Base-by-base conservation (phyloP, 169 alveolate species). In the Babesia ovis region DNA sequence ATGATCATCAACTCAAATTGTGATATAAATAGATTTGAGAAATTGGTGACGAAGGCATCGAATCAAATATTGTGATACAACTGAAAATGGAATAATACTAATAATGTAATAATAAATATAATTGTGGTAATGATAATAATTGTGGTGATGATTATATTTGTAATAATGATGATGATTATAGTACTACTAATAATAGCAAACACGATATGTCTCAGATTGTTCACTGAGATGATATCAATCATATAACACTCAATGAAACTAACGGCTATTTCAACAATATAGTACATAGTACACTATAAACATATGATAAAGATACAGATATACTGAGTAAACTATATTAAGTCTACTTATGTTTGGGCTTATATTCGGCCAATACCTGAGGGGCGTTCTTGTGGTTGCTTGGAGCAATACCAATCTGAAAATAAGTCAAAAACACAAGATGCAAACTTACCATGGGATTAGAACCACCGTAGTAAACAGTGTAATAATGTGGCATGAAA, bases 401-500 rank as follows among this genome's bases (percentile, higher is more conserved):
- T 41, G 80, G 84, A 5, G 93, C 93, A 34, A 87, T 81, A 2
- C 93, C 93, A 27, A 87, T 90, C 93, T 86, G 55, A 58, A n/a
- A 8, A 22, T 29, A 2, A 39, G 18, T 32, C 37, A 25, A 16
- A 16, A 31, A 48, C 20, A 31, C 22, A 43, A 14, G 2, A 29
- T 14, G 29, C 29, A 18, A 25, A 27, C 70, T 61, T 74, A 89
- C 93, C 86, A 77, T 77, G 14, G 94, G 51, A 22, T 31, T 29
- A 12, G n/a, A 88, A 59, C 45, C 93, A 18, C 74, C 74, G 51
- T 90, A 59, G 68, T 67, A 93, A 35, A 91, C 95, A n/a, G 97
- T 93, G 75, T 79, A 93, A 77, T 87, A 93, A 56, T 87, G 86
- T 62, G 89, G 69, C 97, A 93, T 93, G 54, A 92, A 93, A 3